These are phyloP conservation scores for Senna tora DNA, from an alignment of 306 rosid genomes.

Conservation along the genomic window DNA sequence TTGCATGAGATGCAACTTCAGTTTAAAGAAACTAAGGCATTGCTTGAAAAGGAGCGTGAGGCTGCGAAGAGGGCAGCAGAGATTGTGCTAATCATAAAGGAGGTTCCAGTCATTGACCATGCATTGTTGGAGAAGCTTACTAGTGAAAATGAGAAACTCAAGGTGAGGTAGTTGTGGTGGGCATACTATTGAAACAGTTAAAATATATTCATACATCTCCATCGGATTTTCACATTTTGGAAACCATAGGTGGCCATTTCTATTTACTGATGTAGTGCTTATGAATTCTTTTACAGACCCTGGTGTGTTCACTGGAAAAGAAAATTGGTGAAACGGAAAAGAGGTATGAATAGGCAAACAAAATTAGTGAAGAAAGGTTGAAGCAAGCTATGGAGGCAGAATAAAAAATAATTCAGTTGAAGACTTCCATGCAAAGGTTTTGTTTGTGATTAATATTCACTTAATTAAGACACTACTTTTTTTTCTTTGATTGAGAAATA, in stretches of 20 bases:
- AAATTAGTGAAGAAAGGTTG: slow-evolving; percentile 81
- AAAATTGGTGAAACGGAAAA: slow-evolving; percentile 85
- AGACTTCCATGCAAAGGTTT: slow-evolving; percentile 86
- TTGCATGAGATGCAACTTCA: slow-evolving; percentile 75
- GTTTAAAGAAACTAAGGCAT: slow-evolving; percentile 67
- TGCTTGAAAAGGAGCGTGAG: slow-evolving; percentile 69
- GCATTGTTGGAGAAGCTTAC: slow-evolving; percentile 73
- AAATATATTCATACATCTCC: slow-evolving; percentile 4
- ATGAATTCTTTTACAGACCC: slow-evolving; percentile 48
- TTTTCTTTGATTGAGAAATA: background rate
- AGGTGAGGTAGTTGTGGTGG: slow-evolving; percentile 56
- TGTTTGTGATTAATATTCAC: slow-evolving; percentile 13
- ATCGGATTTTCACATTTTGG: slow-evolving; percentile 22
- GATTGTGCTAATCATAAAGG: slow-evolving; percentile 60
- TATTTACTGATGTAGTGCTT: slow-evolving; percentile 40
- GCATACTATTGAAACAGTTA: slow-evolving; percentile 20
- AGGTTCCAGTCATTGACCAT: slow-evolving; percentile 84
- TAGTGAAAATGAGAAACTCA: slow-evolving; percentile 78
- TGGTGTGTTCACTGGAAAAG: slow-evolving; percentile 79
- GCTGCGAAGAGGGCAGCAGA: slow-evolving; percentile 57
- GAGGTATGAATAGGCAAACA: slow-evolving; percentile 70
- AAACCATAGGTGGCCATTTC: slow-evolving; percentile 21
- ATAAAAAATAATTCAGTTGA: slow-evolving; percentile 67
- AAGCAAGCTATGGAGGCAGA: slow-evolving; percentile 88
- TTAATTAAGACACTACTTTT: background rate